phyloP scores from a whole-genome alignment of 352 stramenopile genomes.

The Nothophytophthora sp. region DNA sequence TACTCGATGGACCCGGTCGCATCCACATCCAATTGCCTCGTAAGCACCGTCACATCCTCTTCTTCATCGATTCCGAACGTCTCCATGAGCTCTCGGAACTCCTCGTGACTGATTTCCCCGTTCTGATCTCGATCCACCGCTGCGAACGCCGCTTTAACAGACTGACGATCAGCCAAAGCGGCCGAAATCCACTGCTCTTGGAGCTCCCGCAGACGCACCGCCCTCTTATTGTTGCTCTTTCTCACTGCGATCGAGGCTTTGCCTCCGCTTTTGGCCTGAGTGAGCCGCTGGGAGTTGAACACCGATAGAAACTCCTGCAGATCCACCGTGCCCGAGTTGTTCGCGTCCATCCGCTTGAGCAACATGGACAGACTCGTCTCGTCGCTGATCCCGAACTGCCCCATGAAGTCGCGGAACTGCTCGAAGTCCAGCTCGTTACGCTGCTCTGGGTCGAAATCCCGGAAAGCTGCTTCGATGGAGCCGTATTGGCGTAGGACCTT shows the following conservation, averaged over 20 bases:
- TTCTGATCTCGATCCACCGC: conserved; percentile 46
- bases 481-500: conserved; percentile 36
- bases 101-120: conserved; percentile 41
- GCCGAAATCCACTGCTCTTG: conserved; percentile 56
- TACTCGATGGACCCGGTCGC: conserved; percentile 51
- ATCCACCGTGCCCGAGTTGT: conserved; percentile 52
- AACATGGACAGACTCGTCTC: conserved; percentile 48
- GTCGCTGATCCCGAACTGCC: conserved; percentile 51
- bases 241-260: conserved; percentile 5
- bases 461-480: conserved; percentile 51
- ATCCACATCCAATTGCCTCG: conserved; percentile 48
- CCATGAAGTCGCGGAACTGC: conserved; percentile 58
- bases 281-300: conserved; percentile 41
- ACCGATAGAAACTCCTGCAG: conserved; percentile 57
- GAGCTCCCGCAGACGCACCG: conserved; percentile 24
- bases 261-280: conserved; percentile 18
- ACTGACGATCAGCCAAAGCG: conserved; percentile 32
- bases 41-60: conserved; percentile 45
- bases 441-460: conserved; percentile 33
- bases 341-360: conserved; percentile 42
- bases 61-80: conserved; percentile 47
- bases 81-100: conserved; percentile 49
- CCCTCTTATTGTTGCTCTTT: conserved; percentile 12
- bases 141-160: conserved; percentile 38
- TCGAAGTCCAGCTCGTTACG: conserved; percentile 51